phyloP scores from a whole-genome alignment of 805 yeast species.

The Maudiozyma pseudohumilis region DNA sequence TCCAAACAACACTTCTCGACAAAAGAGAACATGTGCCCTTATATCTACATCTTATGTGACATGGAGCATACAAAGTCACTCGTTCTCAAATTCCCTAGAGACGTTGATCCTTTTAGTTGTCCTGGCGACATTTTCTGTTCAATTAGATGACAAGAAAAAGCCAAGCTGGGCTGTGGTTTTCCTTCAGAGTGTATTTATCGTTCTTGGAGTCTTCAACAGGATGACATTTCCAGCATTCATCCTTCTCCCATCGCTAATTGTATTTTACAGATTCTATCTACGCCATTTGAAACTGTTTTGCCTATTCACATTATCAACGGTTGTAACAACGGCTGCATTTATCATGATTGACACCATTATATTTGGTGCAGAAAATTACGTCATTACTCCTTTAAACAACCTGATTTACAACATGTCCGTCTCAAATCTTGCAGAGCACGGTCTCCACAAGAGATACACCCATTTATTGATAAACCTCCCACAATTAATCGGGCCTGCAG shows the following conservation, averaged over 20 bases:
- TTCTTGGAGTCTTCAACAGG: constrained; percentile 75
- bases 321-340: constrained; percentile 29
- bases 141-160: constrained; percentile 5
- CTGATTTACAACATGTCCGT: constrained; percentile 53
- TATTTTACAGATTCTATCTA: constrained; percentile 35
- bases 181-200: constrained; percentile 38
- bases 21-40: constrained; percentile 13
- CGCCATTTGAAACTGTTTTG: constrained; percentile 28
- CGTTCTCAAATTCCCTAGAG: constrained; percentile 84
- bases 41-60: constrained; percentile 58
- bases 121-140: constrained; percentile 33
- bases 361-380: constrained; percentile 19
- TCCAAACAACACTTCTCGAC: not conserved
- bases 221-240: constrained; percentile 75
- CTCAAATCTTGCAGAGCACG: constrained; percentile 63
- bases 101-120: constrained; percentile 35
- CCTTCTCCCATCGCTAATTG: constrained; percentile 45
- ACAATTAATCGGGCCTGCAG: constrained; percentile 64
- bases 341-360: constrained; percentile 46
- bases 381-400: constrained; percentile 71
- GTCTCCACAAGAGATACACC: constrained; percentile 68
- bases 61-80: constrained; percentile 71
- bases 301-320: constrained; percentile 29
- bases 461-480: constrained; percentile 74
- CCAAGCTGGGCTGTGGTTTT: constrained; percentile 11